Percentiles rank a stretch among this genome's conserved stretches.
Conservation (phyloP, 2,329 filamentous ascomycete genomes). For the Arthrocladium fulminans region DNA sequence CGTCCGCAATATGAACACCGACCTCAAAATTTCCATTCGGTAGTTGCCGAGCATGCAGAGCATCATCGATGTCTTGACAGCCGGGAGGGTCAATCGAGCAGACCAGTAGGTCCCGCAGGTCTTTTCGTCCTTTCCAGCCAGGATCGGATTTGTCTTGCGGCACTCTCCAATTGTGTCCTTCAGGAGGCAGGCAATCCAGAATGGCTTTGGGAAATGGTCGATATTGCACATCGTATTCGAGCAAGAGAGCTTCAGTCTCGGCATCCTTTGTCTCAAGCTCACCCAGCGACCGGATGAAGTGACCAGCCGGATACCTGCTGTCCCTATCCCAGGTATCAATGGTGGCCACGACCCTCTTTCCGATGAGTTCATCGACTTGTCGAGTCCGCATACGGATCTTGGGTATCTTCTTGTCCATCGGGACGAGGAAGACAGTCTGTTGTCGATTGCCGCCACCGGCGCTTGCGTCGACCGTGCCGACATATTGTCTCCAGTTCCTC, state of each 20-base stretch:
- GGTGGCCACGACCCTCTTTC: conserved; percentile 83
- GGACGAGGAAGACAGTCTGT: conserved; percentile 87
- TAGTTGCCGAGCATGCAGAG: conserved; percentile 73
- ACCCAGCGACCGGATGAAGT: conserved; percentile 86
- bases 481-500: conserved; percentile 95
- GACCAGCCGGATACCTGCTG: conserved; percentile 82
- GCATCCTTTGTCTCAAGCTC: conserved; percentile 95
- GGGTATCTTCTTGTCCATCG: conserved; percentile 96
- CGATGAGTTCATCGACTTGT: conserved; percentile 78
- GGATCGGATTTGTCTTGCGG: conserved; percentile 69
- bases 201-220: conserved; percentile 93
- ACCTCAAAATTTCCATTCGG: conserved; percentile 94
- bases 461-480: conserved; percentile 84
- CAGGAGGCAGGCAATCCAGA: conserved; percentile 78
- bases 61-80: conserved; percentile 97
- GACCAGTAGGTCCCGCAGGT: conserved; percentile 76
- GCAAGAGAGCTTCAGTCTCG: conserved; percentile 84
- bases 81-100: conserved; percentile 96
- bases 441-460: conserved; percentile 77
- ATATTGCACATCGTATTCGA: conserved; percentile 97
- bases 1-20: conserved; percentile 95
- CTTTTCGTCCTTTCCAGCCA: conserved; percentile 76
- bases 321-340: conserved; percentile 95
- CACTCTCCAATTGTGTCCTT: conserved; percentile 91
- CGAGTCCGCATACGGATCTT: conserved; percentile 90